Base-by-base conservation (phyloP, 805 yeast species). In the Yarrowia deformans region DNA sequence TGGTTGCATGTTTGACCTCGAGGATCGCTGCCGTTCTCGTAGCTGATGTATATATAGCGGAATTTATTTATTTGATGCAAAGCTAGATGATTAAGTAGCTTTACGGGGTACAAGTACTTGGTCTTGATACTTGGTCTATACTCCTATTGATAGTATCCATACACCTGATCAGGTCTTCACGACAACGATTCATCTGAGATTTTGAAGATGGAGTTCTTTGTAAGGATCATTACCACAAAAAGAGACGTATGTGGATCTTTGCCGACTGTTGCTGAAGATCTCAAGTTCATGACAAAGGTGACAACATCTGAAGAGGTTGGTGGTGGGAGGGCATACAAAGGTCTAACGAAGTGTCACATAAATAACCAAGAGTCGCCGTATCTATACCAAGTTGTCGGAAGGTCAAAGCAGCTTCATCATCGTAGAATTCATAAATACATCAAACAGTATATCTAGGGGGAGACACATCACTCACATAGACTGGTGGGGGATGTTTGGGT, bases 211-310 rank as follows among this genome's bases (percentile, higher is more conserved):
- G 63, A 56, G n/a, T 40, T 56, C 9, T 40, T 40, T 10, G 63
- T 56, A 9, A n/a, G 63, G 10, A 56, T 40, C 8, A 56, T 40
- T 8, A 56, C 63, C 9, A 56, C 63, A 10, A 16, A 39, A 10
- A 56, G 39, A 9, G 48, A 42, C n/a, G n/a, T n/a, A 14, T 37
- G 48, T 1, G 63, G 29, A 4, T 42, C 48, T 0, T n/a, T 40
- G 8, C n/a, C 18, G 3, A 42, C 48, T 1, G 29, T 29, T 2
- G 48, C 29, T 1, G 48, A 40, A 16, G 63, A 56, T n/a, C 8
- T 39, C 9, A 56, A 56, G 63, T 40, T 56, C 29, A 16, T 56
- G 16, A 40, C 63, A 9, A 56, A 56, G 14, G 63, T 56, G 3
- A 9, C 39, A 2, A 8, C 39, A 39, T 10, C 42, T 37, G 6